phyloP scores from a whole-genome alignment of 1,139 yeast species.

The Sporopachydermia cereana region DNA sequence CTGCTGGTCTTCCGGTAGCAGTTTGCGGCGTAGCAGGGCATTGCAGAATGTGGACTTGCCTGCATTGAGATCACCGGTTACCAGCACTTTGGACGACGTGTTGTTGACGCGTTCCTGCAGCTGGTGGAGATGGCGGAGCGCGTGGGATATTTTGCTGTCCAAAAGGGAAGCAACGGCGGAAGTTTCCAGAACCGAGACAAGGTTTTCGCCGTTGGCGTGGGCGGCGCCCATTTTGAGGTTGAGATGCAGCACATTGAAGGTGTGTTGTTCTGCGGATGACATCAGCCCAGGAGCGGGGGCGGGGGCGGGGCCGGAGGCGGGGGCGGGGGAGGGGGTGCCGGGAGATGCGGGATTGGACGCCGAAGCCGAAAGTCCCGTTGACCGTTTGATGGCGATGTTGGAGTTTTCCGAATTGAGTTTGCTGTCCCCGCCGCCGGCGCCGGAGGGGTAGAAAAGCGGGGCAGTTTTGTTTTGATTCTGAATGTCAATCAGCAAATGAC shows the following conservation, averaged over 20 bases:
- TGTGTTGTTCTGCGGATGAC: conserved; percentile 18
- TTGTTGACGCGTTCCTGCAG: conserved; percentile 81
- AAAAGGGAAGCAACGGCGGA: conserved; percentile 52
- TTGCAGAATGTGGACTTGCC: conserved; percentile 96
- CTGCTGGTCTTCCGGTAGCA: conserved; percentile 93
- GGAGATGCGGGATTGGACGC: background rate
- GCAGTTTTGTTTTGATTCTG: conserved; percentile 43
- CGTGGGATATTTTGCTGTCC: conserved; percentile 48
- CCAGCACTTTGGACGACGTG: conserved; percentile 84
- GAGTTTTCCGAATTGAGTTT: conserved; percentile 13
- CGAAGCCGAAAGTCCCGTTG: conserved; percentile 8
- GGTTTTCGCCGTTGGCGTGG: conserved; percentile 27
- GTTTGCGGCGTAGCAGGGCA: conserved; percentile 63
- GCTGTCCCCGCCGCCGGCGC: conserved; percentile 22
- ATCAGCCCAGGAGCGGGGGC: conserved; percentile 14
- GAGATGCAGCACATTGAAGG: conserved; percentile 50
- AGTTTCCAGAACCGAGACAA: conserved; percentile 47
- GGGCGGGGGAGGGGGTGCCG: conserved; percentile 6
- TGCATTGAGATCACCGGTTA: conserved; percentile 94
- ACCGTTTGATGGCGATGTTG: conserved; percentile 10
- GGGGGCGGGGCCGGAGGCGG: background rate
- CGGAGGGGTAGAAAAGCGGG: conserved; percentile 58
- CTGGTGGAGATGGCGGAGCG: conserved; percentile 57
- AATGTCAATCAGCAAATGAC: conserved; percentile 42
- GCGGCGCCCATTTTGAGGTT: conserved; percentile 50